These are phyloP conservation scores for Novymonas esmeraldas DNA, from an alignment of 208 protist genomes.

Conservation along the genomic window DNA sequence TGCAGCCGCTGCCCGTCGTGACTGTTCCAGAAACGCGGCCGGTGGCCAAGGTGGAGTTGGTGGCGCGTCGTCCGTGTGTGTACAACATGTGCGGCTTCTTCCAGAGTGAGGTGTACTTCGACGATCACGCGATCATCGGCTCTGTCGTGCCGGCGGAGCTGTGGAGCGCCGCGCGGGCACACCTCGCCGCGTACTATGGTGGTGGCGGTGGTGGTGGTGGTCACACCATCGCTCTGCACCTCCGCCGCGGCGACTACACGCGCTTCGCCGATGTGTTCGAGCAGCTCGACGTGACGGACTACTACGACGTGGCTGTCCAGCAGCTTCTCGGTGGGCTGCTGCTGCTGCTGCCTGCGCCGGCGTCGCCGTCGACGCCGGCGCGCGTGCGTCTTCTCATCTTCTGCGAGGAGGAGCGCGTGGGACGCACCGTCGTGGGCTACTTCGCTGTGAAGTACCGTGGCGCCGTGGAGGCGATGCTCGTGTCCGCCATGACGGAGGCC, in stretches of 20 bases:
- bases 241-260: conserved; percentile 85
- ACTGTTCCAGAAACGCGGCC: conserved; percentile 69
- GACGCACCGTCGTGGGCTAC: conserved; percentile 44
- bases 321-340: conserved; percentile 65
- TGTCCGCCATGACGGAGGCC: conserved; percentile 30
- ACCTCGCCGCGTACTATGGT: conserved; percentile 43
- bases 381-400: conserved; percentile 69
- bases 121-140: conserved; percentile 44
- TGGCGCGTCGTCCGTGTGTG: conserved; percentile 32
- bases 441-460: conserved; percentile 62
- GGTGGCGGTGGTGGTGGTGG: conserved; percentile 19
- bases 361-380: neutral
- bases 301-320: conserved; percentile 73
- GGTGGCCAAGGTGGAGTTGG: conserved; percentile 18
- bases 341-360: conserved; percentile 12
- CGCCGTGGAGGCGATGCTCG: conserved; percentile 45
- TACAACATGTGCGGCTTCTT: conserved; percentile 87
- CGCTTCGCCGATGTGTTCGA: conserved; percentile 72
- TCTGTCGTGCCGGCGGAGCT: conserved; percentile 41
- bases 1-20: conserved; percentile 28
- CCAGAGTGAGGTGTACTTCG: conserved; percentile 77
- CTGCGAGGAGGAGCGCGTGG: conserved; percentile 73
- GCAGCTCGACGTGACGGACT: conserved; percentile 57
- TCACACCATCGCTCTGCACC: conserved; percentile 67
- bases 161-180: conserved; percentile 25